phyloP scores from a whole-genome alignment of 352 stramenopile species.

The Phytophthora tentaculata region DNA sequence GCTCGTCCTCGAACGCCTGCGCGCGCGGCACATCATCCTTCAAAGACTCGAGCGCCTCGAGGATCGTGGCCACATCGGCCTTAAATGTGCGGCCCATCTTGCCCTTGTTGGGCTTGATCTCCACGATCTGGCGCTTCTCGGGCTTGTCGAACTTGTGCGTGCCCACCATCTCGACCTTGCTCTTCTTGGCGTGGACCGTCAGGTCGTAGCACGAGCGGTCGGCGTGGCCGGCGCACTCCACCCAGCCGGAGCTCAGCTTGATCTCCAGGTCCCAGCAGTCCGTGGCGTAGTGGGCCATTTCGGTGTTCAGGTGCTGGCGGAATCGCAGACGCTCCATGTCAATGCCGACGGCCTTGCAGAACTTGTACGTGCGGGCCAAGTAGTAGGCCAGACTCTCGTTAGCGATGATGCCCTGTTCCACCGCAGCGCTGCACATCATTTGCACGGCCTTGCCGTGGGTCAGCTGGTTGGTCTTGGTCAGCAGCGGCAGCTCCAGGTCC shows the following conservation, averaged over 20 bases:
- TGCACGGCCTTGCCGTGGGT: constrained; percentile 96
- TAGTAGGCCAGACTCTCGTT: constrained; percentile 99
- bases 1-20: constrained; percentile 90
- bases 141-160: constrained; percentile 92
- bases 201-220: constrained; percentile 99
- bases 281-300: constrained; percentile 99
- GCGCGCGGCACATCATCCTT: constrained; percentile 91
- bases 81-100: constrained; percentile 98
- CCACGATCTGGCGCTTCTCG: constrained; percentile 93
- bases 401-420: constrained; percentile 94
- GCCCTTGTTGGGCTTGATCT: constrained; percentile 98
- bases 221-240: constrained; percentile 99
- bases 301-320: constrained; percentile 98
- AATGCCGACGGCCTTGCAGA: constrained; percentile 95
- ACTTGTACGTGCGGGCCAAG: constrained; percentile 97
- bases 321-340: constrained; percentile 96
- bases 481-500: constrained; percentile 87
- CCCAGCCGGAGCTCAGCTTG: constrained; percentile 97
- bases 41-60: constrained; percentile 79
- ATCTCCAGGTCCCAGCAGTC: constrained; percentile 99
- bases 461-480: constrained; percentile 95
- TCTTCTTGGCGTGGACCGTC: constrained; percentile 88
- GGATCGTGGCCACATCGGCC: constrained; percentile 85
- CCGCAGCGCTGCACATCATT: constrained; percentile 92
- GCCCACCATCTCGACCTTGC: constrained; percentile 88